These are phyloP conservation scores for Ascochyta pisi DNA, from an alignment of 2,329 filamentous ascomycete species.

Conservation along the genomic window DNA sequence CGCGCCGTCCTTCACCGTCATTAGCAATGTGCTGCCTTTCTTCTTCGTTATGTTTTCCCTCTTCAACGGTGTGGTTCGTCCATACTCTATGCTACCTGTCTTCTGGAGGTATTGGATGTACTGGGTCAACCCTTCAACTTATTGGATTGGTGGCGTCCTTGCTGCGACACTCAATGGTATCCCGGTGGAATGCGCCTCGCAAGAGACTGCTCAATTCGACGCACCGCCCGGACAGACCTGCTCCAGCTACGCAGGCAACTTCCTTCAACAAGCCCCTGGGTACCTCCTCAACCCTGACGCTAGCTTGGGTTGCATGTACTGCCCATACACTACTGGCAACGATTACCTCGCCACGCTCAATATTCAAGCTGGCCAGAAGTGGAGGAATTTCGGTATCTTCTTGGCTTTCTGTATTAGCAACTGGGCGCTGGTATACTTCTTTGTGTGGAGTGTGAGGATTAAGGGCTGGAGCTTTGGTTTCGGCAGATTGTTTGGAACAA, in stretches of 20 bases:
- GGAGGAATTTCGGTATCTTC: conserved; percentile 76
- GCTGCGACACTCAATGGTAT: conserved; percentile 65
- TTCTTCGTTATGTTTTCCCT: conserved; percentile 80
- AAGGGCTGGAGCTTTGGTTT: conserved; percentile 75
- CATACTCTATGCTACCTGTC: conserved; percentile 68
- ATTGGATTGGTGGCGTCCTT: conserved; percentile 75
- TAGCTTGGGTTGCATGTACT: conserved; percentile 70
- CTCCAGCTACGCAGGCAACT: conserved; percentile 66
- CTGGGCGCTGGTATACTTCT: conserved; percentile 76
- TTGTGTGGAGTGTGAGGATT: conserved; percentile 76
- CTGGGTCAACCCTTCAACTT: conserved; percentile 72
- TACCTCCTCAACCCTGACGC: conserved; percentile 70
- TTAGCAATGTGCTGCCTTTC: conserved; percentile 75
- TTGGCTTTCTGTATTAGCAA: conserved; percentile 73
- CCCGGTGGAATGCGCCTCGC: conserved; percentile 52
- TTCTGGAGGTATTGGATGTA: conserved; percentile 80
- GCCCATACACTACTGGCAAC: conserved; percentile 68
- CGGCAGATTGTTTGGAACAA: conserved; percentile 60
- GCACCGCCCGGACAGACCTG: conserved; percentile 71
- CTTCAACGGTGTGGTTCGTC: conserved; percentile 79
- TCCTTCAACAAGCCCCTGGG: conserved; percentile 62
- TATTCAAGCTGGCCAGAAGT: conserved; percentile 66
- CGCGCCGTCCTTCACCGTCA: conserved; percentile 78
- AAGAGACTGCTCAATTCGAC: conserved; percentile 71
- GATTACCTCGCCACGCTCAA: conserved; percentile 70